Conservation (phyloP, 1,139 yeast genomes). For the Blastobotrys malaysiensis region DNA sequence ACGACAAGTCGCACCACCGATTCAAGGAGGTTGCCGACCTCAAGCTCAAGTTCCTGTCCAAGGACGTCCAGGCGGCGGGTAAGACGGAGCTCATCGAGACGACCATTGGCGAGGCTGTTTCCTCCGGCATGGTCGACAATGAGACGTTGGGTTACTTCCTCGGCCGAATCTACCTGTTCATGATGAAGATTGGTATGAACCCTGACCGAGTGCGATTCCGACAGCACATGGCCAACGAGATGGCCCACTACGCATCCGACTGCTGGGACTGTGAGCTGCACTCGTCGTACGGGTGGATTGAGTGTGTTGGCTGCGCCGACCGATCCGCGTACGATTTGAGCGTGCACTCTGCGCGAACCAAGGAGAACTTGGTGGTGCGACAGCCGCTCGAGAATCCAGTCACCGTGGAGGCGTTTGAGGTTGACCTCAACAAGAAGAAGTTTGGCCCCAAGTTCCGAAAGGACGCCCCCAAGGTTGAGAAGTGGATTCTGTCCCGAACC, state of each 20-base stretch:
- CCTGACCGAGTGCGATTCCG: conserved; percentile 82
- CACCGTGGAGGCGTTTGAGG: conserved; percentile 75
- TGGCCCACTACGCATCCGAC: conserved; percentile 99
- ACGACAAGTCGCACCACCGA: conserved; percentile 72
- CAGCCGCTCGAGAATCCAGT: conserved; percentile 80
- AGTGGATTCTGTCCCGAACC: conserved; percentile 67
- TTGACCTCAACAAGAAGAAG: conserved; percentile 84
- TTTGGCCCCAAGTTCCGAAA: conserved; percentile 97
- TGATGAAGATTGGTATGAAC: conserved; percentile 87
- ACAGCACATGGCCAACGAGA: conserved; percentile 97
- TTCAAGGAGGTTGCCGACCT: conserved; percentile 72
- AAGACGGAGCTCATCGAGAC: conserved; percentile 58
- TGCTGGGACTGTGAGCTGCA: conserved; percentile 99
- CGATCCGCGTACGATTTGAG: conserved; percentile 96
- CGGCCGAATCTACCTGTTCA: conserved; percentile 83
- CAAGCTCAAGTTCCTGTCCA: conserved; percentile 73
- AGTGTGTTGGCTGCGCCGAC: conserved; percentile 99
- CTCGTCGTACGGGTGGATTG: conserved; percentile 98
- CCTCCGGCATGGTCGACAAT: conserved; percentile 83
- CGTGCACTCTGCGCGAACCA: conserved; percentile 92
- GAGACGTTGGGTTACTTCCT: conserved; percentile 95
- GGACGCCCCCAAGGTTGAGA: conserved; percentile 89
- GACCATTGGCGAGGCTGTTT: conserved; percentile 87
- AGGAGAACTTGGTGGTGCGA: conserved; percentile 91
- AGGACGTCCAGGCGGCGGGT: conserved; percentile 82